Conservation (phyloP, 1,139 yeast genomes). For the Zygotorulaspora mrakii region DNA sequence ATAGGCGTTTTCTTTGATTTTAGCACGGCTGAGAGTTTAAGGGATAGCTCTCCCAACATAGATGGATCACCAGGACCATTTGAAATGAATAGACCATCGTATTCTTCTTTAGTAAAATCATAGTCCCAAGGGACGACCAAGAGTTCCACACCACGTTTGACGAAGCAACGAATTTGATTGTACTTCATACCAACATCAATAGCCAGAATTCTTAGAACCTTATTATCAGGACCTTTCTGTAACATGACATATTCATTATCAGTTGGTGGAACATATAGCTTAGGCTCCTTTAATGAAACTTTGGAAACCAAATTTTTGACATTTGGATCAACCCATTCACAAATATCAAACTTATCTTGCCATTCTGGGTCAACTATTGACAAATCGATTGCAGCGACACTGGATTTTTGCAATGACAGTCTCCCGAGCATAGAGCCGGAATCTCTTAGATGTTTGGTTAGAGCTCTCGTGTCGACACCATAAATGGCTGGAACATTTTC, state of each 20-base stretch:
- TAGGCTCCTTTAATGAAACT: conserved; percentile 77
- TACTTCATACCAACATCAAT: conserved; percentile 97
- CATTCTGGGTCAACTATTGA: conserved; percentile 45
- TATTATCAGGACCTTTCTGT: conserved; percentile 61
- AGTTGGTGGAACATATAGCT: conserved; percentile 57
- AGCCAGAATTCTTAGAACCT: conserved; percentile 76
- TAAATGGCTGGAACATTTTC: conserved; percentile 94
- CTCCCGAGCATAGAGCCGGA: conserved; percentile 93
- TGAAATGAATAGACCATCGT: conserved; percentile 92
- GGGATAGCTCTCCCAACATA: conserved; percentile 50
- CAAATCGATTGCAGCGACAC: conserved; percentile 37
- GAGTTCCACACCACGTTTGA: conserved; percentile 92
- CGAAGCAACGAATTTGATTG: conserved; percentile 96
- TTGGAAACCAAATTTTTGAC: conserved; percentile 84
- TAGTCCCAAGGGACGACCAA: conserved; percentile 96
- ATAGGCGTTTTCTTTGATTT: conserved; percentile 69
- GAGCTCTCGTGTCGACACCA: conserved; percentile 94
- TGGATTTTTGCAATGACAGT: conserved; percentile 55
- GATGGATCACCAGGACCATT: conserved; percentile 99
- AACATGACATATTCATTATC: conserved; percentile 46
- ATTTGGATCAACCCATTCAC: conserved; percentile 94
- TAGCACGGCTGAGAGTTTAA: conserved; percentile 55
- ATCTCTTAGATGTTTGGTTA: conserved; percentile 89
- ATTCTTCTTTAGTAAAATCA: conserved; percentile 71
- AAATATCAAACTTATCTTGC: conserved; percentile 62